These are phyloP conservation scores for Sanghuangporus baumii DNA, from an alignment of 1,284 basidiomycete species.

Conservation along the genomic window DNA sequence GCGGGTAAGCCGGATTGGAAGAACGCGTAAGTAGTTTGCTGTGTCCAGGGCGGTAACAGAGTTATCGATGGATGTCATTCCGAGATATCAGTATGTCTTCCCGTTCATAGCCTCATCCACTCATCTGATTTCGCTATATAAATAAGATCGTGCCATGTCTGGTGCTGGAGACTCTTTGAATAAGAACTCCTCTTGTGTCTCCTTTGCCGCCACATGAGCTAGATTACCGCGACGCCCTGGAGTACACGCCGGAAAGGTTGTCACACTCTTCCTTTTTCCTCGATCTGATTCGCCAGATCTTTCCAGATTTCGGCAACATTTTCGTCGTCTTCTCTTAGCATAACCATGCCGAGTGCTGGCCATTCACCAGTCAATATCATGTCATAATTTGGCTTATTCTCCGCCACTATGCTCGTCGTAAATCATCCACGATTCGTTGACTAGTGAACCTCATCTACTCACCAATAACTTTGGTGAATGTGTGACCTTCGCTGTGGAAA, in stretches of 20 bases:
- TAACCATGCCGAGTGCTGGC: background rate
- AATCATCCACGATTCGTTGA: background rate
- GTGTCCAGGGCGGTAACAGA: no score
- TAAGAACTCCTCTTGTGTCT: no score
- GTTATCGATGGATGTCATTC: no score
- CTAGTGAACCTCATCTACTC: background rate
- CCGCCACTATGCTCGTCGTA: background rate
- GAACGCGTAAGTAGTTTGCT: no score
- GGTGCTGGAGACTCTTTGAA: background rate
- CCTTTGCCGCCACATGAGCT: no score
- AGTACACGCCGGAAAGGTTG: background rate
- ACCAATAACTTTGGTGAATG: background rate
- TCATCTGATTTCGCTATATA: no score
- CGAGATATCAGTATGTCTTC: no score
- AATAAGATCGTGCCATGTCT: background rate
- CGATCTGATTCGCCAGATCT: background rate
- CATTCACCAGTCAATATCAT: background rate
- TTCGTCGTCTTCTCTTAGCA: background rate
- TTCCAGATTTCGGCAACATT: background rate
- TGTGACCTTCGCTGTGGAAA: background rate
- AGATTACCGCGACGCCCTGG: no score
- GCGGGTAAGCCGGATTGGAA: background rate
- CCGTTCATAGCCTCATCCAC: no score
- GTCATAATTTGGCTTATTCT: background rate
- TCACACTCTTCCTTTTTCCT: background rate